Base-by-base conservation (phyloP, 306 rosid species). In the Adenanthera pavonina region DNA sequence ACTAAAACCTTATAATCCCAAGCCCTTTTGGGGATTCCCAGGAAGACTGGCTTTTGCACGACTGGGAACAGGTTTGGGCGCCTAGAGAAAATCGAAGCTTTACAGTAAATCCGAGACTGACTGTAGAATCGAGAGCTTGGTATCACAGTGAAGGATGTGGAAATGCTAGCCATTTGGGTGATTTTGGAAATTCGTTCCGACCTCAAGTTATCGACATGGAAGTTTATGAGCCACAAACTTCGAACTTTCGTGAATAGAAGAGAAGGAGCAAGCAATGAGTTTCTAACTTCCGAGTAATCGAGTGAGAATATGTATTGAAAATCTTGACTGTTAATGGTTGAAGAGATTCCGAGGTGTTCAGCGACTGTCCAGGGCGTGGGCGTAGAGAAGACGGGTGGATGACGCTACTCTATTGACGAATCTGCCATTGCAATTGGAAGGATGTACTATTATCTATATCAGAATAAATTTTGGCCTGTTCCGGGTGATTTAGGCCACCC, bases 81-180 rank as follows among this genome's bases (percentile, higher is more conserved):
- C 40, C 25, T 78, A n/a, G 72, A 34, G 66, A 44, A 80, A 72
- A 72, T 11, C 17, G 91, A 77, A 52, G 85, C 69, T 60, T 83
- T 76, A 70, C 60, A 74, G 16, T 76, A 74, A 70, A 81, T 53
- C 7, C 25, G 84, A 14, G 90, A 64, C 59, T 74, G 81, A 13
- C 44, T 33, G 79, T 52, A 49, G 76, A 81, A 74, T 41, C 83
- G 85, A 41, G 87, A 87, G 69, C 44, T 81, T 40, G 89, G 94
- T 0, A 88, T 83, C 25, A 86, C 72, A 6, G 88, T 82, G 84
- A 94, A 88, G 89, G 90, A 90, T 8, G 92, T 89, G 79, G 92
- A 90, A 57, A 90, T 86, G 77, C 85, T 71, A 10, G 98, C 95
- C 98, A 94, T 49, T 72, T 14, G 43, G 81, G 80, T 1, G 2